phyloP scores from a whole-genome alignment of 1,284 basidiomycete species.

The Apiotrichum veenhuisii region DNA sequence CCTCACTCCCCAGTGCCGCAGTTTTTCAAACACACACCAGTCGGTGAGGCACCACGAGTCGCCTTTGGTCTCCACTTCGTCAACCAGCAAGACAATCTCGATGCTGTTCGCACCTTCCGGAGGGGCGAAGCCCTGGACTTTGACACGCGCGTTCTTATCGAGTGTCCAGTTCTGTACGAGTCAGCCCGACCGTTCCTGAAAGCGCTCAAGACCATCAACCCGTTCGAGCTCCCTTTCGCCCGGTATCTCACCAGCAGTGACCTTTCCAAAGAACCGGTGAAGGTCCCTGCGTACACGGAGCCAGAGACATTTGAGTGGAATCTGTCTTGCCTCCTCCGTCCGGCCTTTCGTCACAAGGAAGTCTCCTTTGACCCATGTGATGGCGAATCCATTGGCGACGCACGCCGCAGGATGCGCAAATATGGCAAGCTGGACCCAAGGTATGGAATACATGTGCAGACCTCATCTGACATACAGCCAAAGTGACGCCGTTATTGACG shows the following conservation, averaged over 20 bases:
- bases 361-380: constrained; percentile 48
- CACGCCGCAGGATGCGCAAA: constrained; percentile 38
- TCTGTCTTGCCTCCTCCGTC: constrained; percentile 52
- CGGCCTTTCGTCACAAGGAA: constrained; percentile 11
- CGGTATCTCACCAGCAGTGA: constrained; percentile 54
- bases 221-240: constrained; percentile 57
- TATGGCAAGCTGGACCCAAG: constrained; percentile 36
- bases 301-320: constrained; percentile 56
- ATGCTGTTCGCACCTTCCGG: constrained; percentile 43
- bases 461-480: constrained; percentile 53
- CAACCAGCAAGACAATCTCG: no score
- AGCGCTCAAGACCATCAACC: constrained; percentile 54
- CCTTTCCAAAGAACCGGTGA: constrained; percentile 39
- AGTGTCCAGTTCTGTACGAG: constrained; percentile 61
- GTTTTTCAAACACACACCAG: background rate
- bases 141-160: constrained; percentile 52
- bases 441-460: background rate
- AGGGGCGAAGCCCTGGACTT: background rate
- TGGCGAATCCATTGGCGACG: constrained; percentile 45
- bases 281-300: constrained; percentile 55
- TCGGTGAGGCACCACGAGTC: background rate
- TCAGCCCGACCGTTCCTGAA: constrained; percentile 62
- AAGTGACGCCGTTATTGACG: constrained; percentile 62
- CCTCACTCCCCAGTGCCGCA: background rate
- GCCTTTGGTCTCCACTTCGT: constrained; percentile 56